phyloP scores from a whole-genome alignment of 257 asterid genomes.

The Thymus mandschuricus region DNA sequence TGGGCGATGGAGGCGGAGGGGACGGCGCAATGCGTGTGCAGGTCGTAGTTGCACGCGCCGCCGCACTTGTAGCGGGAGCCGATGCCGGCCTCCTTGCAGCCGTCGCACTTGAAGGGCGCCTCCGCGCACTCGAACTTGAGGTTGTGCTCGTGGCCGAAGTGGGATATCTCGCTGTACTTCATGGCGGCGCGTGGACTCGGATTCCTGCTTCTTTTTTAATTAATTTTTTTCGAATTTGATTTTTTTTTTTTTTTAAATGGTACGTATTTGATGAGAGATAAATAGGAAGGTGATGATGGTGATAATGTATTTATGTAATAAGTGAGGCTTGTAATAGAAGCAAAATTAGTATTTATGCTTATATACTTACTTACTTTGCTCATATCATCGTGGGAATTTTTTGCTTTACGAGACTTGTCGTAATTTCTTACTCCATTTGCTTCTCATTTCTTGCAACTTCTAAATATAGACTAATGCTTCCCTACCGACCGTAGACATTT shows the following conservation, averaged over 20 bases:
- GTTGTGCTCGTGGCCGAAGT: slow-evolving; percentile 85
- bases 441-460: not conserved
- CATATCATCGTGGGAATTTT: slow-evolving; percentile 40
- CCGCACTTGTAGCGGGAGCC: slow-evolving; percentile 81
- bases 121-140: slow-evolving; percentile 70
- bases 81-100: slow-evolving; percentile 87
- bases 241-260: not conserved
- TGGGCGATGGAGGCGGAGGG: slow-evolving; percentile 65
- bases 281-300: not conserved
- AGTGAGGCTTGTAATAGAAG: slow-evolving; percentile 65
- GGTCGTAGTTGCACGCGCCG: slow-evolving; percentile 67
- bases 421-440: not conserved
- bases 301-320: slow-evolving; percentile 1
- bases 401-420: slow-evolving; percentile 40
- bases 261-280: no score
- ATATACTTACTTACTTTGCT: not conserved
- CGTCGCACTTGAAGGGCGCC: slow-evolving; percentile 74
- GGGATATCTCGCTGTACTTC: slow-evolving; percentile 78
- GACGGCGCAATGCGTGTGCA: slow-evolving; percentile 86
- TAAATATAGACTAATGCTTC: not conserved
- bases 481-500: no score
- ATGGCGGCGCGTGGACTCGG: slow-evolving; percentile 34
- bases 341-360: slow-evolving; percentile 60
- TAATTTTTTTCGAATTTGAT: not conserved
- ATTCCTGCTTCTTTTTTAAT: no score